A percentile compares a stretch with the other conserved stretches of the same genome.
phyloP scores from a whole-genome alignment of 805 yeast genomes.

The Kodamaea kaohsiungensis region DNA sequence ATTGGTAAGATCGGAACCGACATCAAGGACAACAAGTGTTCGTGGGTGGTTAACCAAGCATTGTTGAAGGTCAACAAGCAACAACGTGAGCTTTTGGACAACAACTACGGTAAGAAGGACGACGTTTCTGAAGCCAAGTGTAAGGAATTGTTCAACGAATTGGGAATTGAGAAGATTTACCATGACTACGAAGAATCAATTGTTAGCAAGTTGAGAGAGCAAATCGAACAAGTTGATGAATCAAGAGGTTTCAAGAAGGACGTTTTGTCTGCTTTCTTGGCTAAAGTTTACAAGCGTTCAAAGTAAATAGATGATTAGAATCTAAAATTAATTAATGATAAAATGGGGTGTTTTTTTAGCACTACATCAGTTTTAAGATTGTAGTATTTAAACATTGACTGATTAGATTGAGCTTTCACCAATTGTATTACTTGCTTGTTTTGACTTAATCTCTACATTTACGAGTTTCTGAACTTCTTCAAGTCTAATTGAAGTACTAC shows the following conservation, averaged over 20 bases:
- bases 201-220: constrained; percentile 60
- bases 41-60: constrained; percentile 96
- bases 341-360: not conserved
- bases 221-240: constrained; percentile 80
- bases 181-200: constrained; percentile 78
- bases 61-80: constrained; percentile 73
- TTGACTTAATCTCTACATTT: too few relatives aligned
- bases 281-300: constrained; percentile 90
- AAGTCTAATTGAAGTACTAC: too few relatives aligned
- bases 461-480: too few relatives aligned
- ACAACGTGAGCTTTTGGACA: constrained; percentile 81
- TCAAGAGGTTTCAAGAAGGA: constrained; percentile 88
- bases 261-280: constrained; percentile 81
- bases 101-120: constrained; percentile 87
- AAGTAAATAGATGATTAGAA: constrained; percentile 49
- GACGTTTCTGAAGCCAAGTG: constrained; percentile 63
- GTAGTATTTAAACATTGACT: too few relatives aligned
- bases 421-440: too few relatives aligned
- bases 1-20: constrained; percentile 99
- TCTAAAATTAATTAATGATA: not conserved
- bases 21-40: constrained; percentile 96
- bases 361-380: not conserved
- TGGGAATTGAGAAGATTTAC: constrained; percentile 71
- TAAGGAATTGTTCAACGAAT: constrained; percentile 71
- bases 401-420: too few relatives aligned